phyloP scores from a whole-genome alignment of 139 green algal species.

The Spirogloea muscicola region DNA sequence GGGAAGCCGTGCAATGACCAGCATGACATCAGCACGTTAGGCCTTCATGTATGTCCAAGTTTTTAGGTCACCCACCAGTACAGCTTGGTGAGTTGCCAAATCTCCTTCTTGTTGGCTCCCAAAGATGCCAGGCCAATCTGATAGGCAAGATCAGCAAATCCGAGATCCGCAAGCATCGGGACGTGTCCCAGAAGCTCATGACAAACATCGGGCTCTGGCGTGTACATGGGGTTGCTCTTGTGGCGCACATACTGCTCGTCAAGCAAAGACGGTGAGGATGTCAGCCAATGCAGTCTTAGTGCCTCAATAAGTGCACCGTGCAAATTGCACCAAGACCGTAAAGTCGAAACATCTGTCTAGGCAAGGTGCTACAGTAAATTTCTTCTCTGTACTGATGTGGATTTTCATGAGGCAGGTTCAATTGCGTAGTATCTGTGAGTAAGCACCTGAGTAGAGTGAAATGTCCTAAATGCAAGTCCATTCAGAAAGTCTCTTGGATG shows the following conservation, averaged over 20 bases:
- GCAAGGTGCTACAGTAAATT: too few relatives aligned
- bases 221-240: constrained; percentile 71
- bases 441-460: constrained; percentile 67
- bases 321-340: too few relatives aligned
- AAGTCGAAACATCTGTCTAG: too few relatives aligned
- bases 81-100: constrained; percentile 85
- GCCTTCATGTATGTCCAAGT: too few relatives aligned
- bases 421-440: too few relatives aligned
- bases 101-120: constrained; percentile 72
- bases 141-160: constrained; percentile 72
- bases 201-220: constrained; percentile 83
- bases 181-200: constrained; percentile 85
- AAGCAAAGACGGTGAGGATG: too few relatives aligned
- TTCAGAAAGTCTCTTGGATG: constrained; percentile 89
- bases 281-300: too few relatives aligned
- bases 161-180: constrained; percentile 76
- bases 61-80: constrained; percentile 57
- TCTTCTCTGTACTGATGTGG: too few relatives aligned
- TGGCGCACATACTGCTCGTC: constrained; percentile 40
- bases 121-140: constrained; percentile 78
- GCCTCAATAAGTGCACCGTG: too few relatives aligned
- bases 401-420: too few relatives aligned
- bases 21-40: too few relatives aligned
- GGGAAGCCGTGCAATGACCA: too few relatives aligned
- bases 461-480: constrained; percentile 84